These are phyloP conservation scores for Mimosa bimucronata DNA, from an alignment of 306 rosid genomes.

Conservation along the genomic window DNA sequence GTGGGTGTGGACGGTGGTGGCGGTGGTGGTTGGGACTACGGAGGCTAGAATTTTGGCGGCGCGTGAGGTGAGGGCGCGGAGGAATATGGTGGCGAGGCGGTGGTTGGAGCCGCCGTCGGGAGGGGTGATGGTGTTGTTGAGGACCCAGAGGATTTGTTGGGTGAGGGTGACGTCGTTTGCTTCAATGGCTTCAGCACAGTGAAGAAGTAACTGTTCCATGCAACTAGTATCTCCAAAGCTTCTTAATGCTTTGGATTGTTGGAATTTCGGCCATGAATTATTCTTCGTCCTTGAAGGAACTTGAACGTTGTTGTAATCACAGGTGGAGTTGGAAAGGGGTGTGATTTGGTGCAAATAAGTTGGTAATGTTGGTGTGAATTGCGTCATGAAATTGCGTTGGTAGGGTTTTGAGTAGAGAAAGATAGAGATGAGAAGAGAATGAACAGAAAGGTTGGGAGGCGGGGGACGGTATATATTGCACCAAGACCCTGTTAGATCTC, in stretches of 20 bases:
- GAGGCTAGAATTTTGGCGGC: slow-evolving; percentile 63
- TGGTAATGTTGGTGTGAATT: slow-evolving; percentile 55
- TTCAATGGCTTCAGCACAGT: slow-evolving; percentile 89
- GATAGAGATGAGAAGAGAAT: background rate
- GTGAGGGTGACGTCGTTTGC: slow-evolving; percentile 81
- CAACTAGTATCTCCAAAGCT: slow-evolving; percentile 77
- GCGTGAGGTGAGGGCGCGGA: slow-evolving; percentile 70
- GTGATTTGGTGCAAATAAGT: slow-evolving; percentile 51
- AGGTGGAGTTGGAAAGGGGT: slow-evolving; percentile 40
- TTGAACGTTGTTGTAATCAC: slow-evolving; percentile 63
- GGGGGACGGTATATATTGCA: too few species aligned
- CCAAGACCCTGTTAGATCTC: too few species aligned
- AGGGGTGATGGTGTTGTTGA: slow-evolving; percentile 81
- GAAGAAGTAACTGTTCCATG: slow-evolving; percentile 86
- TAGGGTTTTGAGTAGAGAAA: background rate
- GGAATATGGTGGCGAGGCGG: slow-evolving; percentile 73
- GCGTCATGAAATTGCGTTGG: slow-evolving; percentile 49
- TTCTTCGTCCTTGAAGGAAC: slow-evolving; percentile 37
- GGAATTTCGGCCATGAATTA: slow-evolving; percentile 73
- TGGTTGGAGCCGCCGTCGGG: slow-evolving; percentile 89
- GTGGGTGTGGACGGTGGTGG: slow-evolving; percentile 47
- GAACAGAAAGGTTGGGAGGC: background rate
- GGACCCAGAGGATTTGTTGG: slow-evolving; percentile 93
- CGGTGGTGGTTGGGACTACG: slow-evolving; percentile 19
- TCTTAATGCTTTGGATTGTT: slow-evolving; percentile 55